Evolutionary conservation across 176 grass and related monocot species (phyloP).

Genomic region (Triticum dicoccoides): DNA sequence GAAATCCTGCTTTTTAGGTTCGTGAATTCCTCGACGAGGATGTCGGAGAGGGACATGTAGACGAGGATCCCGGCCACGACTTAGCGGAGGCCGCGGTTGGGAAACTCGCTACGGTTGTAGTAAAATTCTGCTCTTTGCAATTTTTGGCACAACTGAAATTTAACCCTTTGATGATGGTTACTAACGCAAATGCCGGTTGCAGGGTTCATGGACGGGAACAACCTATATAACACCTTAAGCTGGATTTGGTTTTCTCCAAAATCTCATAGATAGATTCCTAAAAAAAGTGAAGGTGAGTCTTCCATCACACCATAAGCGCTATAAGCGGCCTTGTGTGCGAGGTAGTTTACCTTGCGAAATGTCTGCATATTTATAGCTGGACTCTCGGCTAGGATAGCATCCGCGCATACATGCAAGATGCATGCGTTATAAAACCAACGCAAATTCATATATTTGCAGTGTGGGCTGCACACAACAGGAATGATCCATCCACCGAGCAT

Average conservation of each 20-base stretch:
- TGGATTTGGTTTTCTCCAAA: not conserved
- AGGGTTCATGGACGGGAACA: not conserved
- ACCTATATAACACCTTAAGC: not conserved
- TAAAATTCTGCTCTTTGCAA: not conserved
- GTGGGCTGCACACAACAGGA: too few relatives aligned
- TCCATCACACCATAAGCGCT: too few relatives aligned
- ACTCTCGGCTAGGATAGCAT: too few relatives aligned
- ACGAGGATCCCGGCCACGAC: not conserved
- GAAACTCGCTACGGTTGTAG: not conserved
- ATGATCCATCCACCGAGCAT: too few relatives aligned
- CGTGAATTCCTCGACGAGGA: not conserved
- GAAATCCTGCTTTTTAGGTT: not conserved
- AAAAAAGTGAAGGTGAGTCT: not conserved
- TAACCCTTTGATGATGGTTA: not conserved
- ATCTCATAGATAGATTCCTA: not conserved
- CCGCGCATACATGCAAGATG: too few relatives aligned
- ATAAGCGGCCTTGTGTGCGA: not conserved
- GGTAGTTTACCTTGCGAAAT: not conserved
- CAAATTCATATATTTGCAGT: too few relatives aligned
- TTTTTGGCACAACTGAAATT: not conserved
- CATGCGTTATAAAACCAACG: too few relatives aligned
- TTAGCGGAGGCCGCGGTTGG: not conserved
- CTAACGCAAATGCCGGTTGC: not conserved
- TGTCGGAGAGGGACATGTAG: not conserved
- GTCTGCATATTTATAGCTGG: not conserved